Evolutionary conservation across 345 rosid species (phyloP).

Genomic region (Pistacia vera): DNA sequence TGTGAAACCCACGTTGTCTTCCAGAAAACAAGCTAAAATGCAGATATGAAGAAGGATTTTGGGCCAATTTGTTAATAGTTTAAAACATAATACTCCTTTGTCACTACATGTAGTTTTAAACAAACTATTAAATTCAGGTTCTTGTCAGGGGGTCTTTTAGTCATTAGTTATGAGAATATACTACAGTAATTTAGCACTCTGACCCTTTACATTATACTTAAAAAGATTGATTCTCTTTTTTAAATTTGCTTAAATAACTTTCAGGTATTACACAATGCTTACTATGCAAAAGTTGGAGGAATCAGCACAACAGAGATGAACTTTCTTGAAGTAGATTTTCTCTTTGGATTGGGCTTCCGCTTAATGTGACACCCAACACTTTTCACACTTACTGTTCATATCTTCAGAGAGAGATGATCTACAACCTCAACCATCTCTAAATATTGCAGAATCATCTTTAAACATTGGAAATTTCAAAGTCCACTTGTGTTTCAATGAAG

Average conservation of each 20-base stretch:
- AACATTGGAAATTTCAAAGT: constrained; percentile 33
- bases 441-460: constrained; percentile 27
- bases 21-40: not conserved
- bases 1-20: constrained; percentile 6
- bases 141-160: too few species aligned
- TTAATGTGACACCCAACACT: constrained; percentile 77
- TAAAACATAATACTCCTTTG: constrained; percentile 4
- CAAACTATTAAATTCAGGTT: not conserved
- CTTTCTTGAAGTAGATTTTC: constrained; percentile 77
- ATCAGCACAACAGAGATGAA: constrained; percentile 88
- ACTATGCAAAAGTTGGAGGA: constrained; percentile 92
- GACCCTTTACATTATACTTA: not conserved
- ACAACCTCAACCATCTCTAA: constrained; percentile 53
- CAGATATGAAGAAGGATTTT: not conserved
- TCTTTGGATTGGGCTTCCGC: constrained; percentile 79
- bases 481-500: constrained; percentile 61
- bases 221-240: not conserved
- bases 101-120: not conserved
- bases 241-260: not conserved
- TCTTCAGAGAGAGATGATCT: constrained; percentile 70
- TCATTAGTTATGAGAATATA: not conserved
- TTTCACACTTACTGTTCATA: constrained; percentile 67
- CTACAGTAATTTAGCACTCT: not conserved
- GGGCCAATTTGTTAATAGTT: not conserved
- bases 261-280: constrained; percentile 85